These are phyloP conservation scores for Pythium phragmiticola DNA, from an alignment of 352 stramenopile genomes.

Conservation along the genomic window DNA sequence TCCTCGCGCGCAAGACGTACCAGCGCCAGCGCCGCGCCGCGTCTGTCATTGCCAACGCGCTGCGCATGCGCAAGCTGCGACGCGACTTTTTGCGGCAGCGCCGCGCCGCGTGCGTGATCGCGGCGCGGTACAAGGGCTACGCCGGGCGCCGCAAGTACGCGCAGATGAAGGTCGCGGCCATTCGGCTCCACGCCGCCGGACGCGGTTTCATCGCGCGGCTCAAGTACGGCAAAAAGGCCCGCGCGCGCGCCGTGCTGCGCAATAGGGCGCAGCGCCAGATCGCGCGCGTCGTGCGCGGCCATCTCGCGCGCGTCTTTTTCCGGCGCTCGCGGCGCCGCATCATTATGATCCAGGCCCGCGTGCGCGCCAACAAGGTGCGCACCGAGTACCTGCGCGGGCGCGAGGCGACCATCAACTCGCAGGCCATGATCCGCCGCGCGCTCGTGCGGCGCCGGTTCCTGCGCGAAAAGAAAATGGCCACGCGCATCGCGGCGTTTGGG, in stretches of 20 bases:
- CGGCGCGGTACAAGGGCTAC: slow-evolving; percentile 77
- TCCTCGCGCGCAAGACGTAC: slow-evolving; percentile 66
- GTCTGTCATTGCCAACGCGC: slow-evolving; percentile 65
- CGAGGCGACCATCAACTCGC: slow-evolving; percentile 85
- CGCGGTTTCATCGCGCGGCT: slow-evolving; percentile 77
- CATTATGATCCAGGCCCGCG: slow-evolving; percentile 86
- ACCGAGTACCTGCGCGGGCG: slow-evolving; percentile 85
- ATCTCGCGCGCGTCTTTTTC: slow-evolving; percentile 60
- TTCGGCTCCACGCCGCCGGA: slow-evolving; percentile 73
- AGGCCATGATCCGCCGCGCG: slow-evolving; percentile 85
- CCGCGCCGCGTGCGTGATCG: slow-evolving; percentile 61
- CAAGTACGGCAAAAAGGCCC: slow-evolving; percentile 88
- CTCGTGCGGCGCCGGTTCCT: slow-evolving; percentile 79
- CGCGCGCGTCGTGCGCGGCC: slow-evolving; percentile 66
- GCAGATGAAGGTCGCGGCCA: slow-evolving; percentile 69
- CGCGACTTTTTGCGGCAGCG: slow-evolving; percentile 66
- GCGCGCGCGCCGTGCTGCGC: slow-evolving; percentile 61
- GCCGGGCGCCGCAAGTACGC: slow-evolving; percentile 53
- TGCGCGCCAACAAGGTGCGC: slow-evolving; percentile 83
- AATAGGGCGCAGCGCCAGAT: slow-evolving; percentile 84
- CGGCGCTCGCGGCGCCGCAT: slow-evolving; percentile 53
- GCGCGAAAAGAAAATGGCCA: slow-evolving; percentile 87
- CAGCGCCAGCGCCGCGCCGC: slow-evolving; percentile 66
- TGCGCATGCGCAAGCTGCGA: slow-evolving; percentile 67
- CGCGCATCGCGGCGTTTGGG: slow-evolving; percentile 78